These are phyloP conservation scores for Hypoxylon fragiforme DNA, from an alignment of 495 filamentous ascomycete species.

Conservation along the genomic window DNA sequence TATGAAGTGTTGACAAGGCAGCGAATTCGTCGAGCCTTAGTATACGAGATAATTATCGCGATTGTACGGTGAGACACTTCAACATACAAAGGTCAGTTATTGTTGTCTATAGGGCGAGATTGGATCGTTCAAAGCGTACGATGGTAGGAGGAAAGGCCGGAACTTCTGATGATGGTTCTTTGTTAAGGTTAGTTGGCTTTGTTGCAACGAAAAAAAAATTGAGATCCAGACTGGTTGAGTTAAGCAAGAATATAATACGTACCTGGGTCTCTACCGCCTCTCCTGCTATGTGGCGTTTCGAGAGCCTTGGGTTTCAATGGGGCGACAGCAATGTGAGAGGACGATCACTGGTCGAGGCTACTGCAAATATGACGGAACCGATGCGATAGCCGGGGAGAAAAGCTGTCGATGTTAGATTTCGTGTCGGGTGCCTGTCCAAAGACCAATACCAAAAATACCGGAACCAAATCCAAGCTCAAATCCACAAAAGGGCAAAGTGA, in stretches of 20 bases:
- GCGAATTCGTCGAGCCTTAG: too few species aligned
- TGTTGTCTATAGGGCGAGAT: constrained; percentile 9
- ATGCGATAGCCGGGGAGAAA: background rate
- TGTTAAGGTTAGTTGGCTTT: constrained; percentile 29
- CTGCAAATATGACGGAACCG: constrained; percentile 30
- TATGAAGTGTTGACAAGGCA: background rate
- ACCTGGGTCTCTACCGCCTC: constrained; percentile 10
- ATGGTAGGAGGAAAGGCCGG: constrained; percentile 11
- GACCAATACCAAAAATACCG: background rate
- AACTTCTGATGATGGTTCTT: constrained; percentile 12
- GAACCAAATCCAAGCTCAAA: constrained; percentile 15
- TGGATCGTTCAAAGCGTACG: constrained; percentile 6
- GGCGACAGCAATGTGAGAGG: constrained; percentile 7
- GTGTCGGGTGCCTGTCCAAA: too few species aligned
- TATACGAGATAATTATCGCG: too few species aligned
- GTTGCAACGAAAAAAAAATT: constrained; percentile 1
- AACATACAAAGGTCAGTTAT: constrained; percentile 12
- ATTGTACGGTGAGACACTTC: background rate
- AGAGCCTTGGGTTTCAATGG: constrained; percentile 10
- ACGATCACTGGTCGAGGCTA: constrained; percentile 21
- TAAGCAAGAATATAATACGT: constrained; percentile 17
- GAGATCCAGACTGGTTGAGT: too few species aligned
- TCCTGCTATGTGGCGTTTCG: constrained; percentile 8
- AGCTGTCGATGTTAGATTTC: background rate
- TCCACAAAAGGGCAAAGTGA: constrained; percentile 22